Evolutionary conservation across 768 basidiomycete genomes (phyloP).

Genomic region (Termitomyces sp.): DNA sequence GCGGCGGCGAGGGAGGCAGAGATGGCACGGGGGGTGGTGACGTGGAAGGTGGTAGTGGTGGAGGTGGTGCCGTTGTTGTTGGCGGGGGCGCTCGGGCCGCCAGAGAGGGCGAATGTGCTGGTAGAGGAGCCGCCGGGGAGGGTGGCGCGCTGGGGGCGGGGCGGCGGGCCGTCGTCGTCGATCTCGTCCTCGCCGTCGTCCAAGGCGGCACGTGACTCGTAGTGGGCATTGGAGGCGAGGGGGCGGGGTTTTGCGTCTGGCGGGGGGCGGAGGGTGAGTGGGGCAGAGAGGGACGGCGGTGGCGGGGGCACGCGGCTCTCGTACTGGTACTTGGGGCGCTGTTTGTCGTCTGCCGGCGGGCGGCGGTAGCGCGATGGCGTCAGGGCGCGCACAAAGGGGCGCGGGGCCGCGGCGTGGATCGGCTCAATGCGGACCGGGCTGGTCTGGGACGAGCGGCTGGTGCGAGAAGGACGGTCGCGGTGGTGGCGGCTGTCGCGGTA

Average conservation of each 20-base stretch:
- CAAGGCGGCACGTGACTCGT: too few species aligned
- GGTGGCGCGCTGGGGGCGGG: not conserved
- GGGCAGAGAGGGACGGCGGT: slow-evolving; percentile 1
- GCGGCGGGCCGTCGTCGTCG: not conserved
- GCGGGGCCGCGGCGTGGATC: not conserved
- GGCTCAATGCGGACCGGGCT: slow-evolving; percentile 9
- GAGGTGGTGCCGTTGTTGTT: slow-evolving; percentile 7
- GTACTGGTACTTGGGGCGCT: not conserved
- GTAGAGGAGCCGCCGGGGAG: slow-evolving; percentile 1
- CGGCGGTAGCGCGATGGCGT: slow-evolving; percentile 3
- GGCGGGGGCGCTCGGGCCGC: not conserved
- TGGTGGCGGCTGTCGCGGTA: not conserved
- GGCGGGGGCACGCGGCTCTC: not conserved
- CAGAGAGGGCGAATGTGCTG: slow-evolving; percentile 1
- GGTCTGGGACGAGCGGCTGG: slow-evolving; percentile 2
- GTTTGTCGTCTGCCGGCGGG: not conserved
- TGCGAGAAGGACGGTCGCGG: not conserved
- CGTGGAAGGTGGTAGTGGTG: slow-evolving; percentile 7
- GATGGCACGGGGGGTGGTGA: slow-evolving; percentile 4
- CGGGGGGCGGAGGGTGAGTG: slow-evolving; percentile 1
- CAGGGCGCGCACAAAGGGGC: slow-evolving; percentile 1
- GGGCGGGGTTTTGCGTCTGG: not conserved
- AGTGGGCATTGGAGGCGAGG: not conserved
- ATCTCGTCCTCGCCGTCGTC: slow-evolving; percentile 4
- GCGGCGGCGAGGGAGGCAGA: slow-evolving; percentile 6